Percentiles rank a stretch among this genome's conserved stretches.
Conservation (phyloP, 169 alveolate genomes). For the Cystoisospora suis region DNA sequence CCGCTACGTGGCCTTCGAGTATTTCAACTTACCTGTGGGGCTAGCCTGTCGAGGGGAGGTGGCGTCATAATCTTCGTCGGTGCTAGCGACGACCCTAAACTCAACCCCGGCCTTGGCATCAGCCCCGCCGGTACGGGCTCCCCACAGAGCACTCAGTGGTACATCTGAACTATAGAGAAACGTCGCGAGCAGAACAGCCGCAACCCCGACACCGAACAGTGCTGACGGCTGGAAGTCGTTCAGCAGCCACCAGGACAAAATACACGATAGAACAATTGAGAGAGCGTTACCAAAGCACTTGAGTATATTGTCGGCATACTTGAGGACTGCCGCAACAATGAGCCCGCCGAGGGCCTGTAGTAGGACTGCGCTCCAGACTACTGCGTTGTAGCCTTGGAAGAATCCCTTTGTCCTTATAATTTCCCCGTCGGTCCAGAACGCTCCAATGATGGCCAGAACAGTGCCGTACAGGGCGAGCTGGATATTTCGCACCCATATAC, state of each 20-base stretch:
- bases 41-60: too few relatives aligned
- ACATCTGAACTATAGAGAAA: constrained; percentile 22
- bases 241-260: constrained; percentile 45
- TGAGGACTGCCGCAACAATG: constrained; percentile 80
- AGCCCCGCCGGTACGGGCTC: too few relatives aligned
- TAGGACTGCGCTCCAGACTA: constrained; percentile 69
- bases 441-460: constrained; percentile 61
- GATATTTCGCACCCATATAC: constrained; percentile 75
- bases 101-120: too few relatives aligned
- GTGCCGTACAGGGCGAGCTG: constrained; percentile 78
- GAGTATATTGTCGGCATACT: constrained; percentile 82
- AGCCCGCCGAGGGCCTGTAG: constrained; percentile 82
- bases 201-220: constrained; percentile 55
- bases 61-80: too few relatives aligned
- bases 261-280: constrained; percentile 67
- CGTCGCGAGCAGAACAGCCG: constrained; percentile 49
- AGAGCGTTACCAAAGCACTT: constrained; percentile 76
- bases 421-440: constrained; percentile 63
- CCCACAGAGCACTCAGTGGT: too few relatives aligned
- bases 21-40: too few relatives aligned
- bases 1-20: too few relatives aligned
- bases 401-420: constrained; percentile 65
- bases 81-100: too few relatives aligned
- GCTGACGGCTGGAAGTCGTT: constrained; percentile 59
- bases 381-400: constrained; percentile 72